Evolutionary conservation across 2,329 filamentous ascomycete genomes (phyloP), one percentile per base, ranked within the genome.

Genomic region (Nothophoma quercina): DNA sequence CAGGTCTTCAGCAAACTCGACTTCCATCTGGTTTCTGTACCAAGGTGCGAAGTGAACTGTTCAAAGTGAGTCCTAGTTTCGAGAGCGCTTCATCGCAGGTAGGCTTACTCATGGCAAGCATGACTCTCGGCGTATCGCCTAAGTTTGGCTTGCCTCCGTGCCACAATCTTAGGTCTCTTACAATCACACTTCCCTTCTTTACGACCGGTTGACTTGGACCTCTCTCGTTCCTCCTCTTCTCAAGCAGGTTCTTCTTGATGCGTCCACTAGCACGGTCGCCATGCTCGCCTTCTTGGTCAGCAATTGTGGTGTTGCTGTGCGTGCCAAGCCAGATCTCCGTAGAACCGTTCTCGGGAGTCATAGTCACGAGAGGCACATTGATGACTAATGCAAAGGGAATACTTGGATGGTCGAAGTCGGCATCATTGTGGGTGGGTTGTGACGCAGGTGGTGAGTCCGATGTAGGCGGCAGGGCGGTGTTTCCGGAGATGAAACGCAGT

Each of bases 11-110:
- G 77, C 75, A 38, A 87, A 72, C 53, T 85, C 78, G 15, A 87
- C 69, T 26, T 72, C 71, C 84, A 87, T 87, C 2, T 70, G 69
- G 59, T 86, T 87, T n/a, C 78, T 67, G 62, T 85, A 84, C 81
- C 82, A 84, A 0, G 77, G 78, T 0, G 83, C 82, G 60, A 85
- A 85, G 64, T 62, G 82, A 33, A 85, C 56, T 71, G 33, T 1
- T 42, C 32, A 2, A 22, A 16, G 43, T 59, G 5, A 62, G 53
- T 16, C 10, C 16, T 21, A 25, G 25, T 8, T n/a, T 10, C 19
- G 21, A 7, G 13, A 9, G 7, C n/a, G n/a, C n/a, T 15, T 25
- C 13, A 12, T 4, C 21, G n/a, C n/a, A 15, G 7, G 7, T 4
- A 26, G 10, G 61, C 65, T 53, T 58, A 70, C 67, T 69, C 55